Evolutionary conservation across 768 basidiomycete species (phyloP).

Genomic region (Phaeotremella fagi): DNA sequence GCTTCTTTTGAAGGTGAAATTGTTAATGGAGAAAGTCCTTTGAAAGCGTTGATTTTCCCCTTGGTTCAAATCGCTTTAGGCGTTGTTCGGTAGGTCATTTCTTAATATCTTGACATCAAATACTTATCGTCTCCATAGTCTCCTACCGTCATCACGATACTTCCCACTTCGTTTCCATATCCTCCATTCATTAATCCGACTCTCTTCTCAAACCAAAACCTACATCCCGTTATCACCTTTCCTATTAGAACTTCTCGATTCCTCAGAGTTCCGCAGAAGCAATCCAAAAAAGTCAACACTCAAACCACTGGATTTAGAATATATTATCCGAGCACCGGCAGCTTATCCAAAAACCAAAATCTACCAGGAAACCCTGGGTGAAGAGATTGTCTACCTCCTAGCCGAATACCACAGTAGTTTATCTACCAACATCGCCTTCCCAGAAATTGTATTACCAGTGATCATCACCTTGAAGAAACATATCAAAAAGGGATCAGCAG

Average conservation of each 20-base stretch:
- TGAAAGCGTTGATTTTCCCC: conserved; percentile 87
- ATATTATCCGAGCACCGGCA: conserved; percentile 76
- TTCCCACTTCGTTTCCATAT: conserved; percentile 94
- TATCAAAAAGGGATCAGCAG: conserved; percentile 56
- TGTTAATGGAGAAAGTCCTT: conserved; percentile 62
- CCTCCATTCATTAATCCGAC: conserved; percentile 76
- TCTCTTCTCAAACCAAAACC: conserved; percentile 73
- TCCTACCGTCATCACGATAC: conserved; percentile 83
- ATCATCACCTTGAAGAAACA: conserved; percentile 65
- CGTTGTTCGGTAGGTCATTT: conserved; percentile 69
- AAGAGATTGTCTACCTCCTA: conserved; percentile 73
- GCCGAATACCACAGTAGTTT: conserved; percentile 71
- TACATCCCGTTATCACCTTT: conserved; percentile 85
- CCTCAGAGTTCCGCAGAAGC: conserved; percentile 59
- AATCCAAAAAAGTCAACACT: conserved; percentile 80
- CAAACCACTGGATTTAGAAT: conserved; percentile 82
- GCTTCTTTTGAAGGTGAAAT: conserved; percentile 61
- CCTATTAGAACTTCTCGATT: conserved; percentile 77
- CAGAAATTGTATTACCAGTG: conserved; percentile 80
- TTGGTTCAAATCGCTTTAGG: conserved; percentile 91
- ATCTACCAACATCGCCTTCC: conserved; percentile 85
- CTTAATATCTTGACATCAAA: not conserved
- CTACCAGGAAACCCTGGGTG: conserved; percentile 73
- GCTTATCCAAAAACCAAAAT: conserved; percentile 84
- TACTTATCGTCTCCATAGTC: conserved; percentile 53